Evolutionary conservation across 495 filamentous ascomycete genomes (phyloP).

Genomic region (Tuber umbilicatum): DNA sequence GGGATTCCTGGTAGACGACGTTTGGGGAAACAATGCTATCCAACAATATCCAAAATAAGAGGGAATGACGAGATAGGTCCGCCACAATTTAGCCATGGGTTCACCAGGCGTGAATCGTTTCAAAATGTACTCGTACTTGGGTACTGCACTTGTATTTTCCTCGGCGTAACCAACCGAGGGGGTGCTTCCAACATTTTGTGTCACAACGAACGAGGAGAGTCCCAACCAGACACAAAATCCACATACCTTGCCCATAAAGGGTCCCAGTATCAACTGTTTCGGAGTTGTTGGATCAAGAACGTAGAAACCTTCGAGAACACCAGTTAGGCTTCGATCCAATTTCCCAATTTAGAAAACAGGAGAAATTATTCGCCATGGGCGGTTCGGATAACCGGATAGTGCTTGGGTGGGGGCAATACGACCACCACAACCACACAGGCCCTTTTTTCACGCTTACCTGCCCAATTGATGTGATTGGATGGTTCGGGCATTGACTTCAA

Average conservation of each 20-base stretch:
- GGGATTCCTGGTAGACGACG: background rate
- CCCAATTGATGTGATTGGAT: slow-evolving; percentile 73
- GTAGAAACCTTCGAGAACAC: slow-evolving; percentile 61
- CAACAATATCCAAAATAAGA: background rate
- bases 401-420: background rate
- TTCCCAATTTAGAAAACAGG: slow-evolving; percentile 17
- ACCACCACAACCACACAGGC: background rate
- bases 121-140: too few relatives aligned
- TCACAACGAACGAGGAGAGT: background rate
- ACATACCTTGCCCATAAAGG: slow-evolving; percentile 62
- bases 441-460: slow-evolving; percentile 49
- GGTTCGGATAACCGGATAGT: background rate
- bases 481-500: slow-evolving; percentile 72
- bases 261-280: slow-evolving; percentile 67
- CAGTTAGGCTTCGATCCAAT: slow-evolving; percentile 25
- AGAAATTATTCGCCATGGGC: background rate
- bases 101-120: background rate
- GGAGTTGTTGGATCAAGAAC: slow-evolving; percentile 58
- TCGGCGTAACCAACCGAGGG: background rate
- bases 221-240: slow-evolving; percentile 10
- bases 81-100: background rate
- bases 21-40: background rate
- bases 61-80: background rate
- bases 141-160: too few relatives aligned
- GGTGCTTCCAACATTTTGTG: background rate